A percentile compares a stretch with the other conserved stretches of the same genome.
Evolutionary conservation across 2,329 filamentous ascomycete genomes (phyloP).

Genomic region (Cercospora berteroae): DNA sequence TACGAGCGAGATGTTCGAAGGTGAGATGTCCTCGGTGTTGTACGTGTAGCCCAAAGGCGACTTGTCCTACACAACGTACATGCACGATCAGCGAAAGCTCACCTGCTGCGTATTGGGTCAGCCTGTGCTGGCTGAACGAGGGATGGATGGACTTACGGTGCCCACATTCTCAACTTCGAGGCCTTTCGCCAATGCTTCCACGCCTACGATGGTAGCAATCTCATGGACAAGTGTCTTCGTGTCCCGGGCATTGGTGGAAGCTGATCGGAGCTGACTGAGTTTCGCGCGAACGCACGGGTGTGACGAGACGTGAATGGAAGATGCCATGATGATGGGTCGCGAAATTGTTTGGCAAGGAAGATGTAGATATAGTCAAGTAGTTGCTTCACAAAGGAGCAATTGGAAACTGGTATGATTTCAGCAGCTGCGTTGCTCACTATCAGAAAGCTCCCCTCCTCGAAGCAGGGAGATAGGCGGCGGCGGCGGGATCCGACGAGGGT

Average conservation of each 20-base stretch:
- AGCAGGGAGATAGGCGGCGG: background rate
- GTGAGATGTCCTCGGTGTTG: slow-evolving; percentile 61
- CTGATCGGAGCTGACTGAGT: slow-evolving; percentile 82
- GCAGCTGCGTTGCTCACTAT: background rate
- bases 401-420: background rate
- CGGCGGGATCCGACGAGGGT: slow-evolving; percentile 3
- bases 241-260: slow-evolving; percentile 66
- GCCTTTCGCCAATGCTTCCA: slow-evolving; percentile 70
- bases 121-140: slow-evolving; percentile 25
- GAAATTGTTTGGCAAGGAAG: background rate
- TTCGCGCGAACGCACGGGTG: slow-evolving; percentile 88
- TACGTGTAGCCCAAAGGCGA: slow-evolving; percentile 79
- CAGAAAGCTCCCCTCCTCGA: background rate
- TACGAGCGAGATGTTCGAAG: slow-evolving; percentile 72
- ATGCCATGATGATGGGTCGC: slow-evolving; percentile 17
- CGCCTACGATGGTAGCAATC: slow-evolving; percentile 76
- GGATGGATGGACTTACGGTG: slow-evolving; percentile 55
- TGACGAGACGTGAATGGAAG: slow-evolving; percentile 65
- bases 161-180: slow-evolving; percentile 59
- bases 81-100: slow-evolving; percentile 12
- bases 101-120: slow-evolving; percentile 27
- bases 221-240: slow-evolving; percentile 82
- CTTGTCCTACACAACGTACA: slow-evolving; percentile 55
- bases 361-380: background rate
- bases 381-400: background rate